Evolutionary conservation across 768 basidiomycete genomes (phyloP).

Genomic region (Lactarius psammicola): DNA sequence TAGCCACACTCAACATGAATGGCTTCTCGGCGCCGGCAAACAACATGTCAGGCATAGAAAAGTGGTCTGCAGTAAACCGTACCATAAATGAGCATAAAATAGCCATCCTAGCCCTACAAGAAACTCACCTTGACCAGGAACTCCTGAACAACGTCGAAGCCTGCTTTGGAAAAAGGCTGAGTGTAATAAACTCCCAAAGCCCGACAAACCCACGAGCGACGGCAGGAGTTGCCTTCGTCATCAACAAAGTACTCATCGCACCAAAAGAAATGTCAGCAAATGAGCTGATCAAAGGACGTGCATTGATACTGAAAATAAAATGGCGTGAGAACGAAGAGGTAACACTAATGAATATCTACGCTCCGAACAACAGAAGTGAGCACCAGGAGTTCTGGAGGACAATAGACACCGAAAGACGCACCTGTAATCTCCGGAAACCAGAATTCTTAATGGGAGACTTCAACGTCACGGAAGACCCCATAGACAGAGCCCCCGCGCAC

Average conservation of each 20-base stretch:
- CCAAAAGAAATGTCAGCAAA: too few relatives aligned
- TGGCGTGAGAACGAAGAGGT: slow-evolving; percentile 4
- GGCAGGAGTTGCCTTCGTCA: neutral
- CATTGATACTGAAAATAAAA: neutral
- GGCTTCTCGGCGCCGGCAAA: too few relatives aligned
- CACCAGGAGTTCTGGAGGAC: slow-evolving; percentile 5
- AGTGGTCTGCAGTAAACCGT: too few relatives aligned
- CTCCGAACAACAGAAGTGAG: neutral
- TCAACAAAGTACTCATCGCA: neutral
- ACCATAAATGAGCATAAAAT: neutral
- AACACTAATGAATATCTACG: slow-evolving; percentile 3
- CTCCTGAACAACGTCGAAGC: too few relatives aligned
- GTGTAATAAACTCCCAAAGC: neutral
- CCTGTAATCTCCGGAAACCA: neutral
- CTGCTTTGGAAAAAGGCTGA: neutral
- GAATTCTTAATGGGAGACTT: too few relatives aligned
- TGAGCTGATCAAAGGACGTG: neutral
- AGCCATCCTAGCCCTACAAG: slow-evolving; percentile 1
- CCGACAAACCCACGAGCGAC: neutral
- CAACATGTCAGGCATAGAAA: too few relatives aligned
- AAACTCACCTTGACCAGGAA: neutral
- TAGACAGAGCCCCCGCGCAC: neutral
- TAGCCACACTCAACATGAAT: too few relatives aligned
- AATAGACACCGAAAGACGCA: neutral
- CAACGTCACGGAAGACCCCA: too few relatives aligned